These are phyloP conservation scores for Lepraria neglecta DNA, from an alignment of 495 filamentous ascomycete species.

Conservation along the genomic window DNA sequence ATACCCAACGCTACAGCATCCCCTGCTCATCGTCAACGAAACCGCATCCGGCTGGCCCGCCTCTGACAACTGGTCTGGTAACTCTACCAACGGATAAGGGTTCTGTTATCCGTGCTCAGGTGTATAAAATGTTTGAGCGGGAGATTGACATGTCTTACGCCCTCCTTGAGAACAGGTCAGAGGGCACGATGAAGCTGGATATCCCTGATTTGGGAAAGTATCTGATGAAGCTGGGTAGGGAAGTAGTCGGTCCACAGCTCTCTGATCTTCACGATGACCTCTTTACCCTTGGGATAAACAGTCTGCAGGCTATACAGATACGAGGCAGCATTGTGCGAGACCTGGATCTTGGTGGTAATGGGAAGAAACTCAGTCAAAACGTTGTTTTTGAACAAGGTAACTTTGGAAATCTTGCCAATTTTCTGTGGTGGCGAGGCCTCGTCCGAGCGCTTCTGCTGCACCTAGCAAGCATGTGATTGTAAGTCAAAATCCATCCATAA, in stretches of 20 bases:
- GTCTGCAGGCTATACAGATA: constrained; percentile 53
- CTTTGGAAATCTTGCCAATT: constrained; percentile 43
- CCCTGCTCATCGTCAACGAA: constrained; percentile 37
- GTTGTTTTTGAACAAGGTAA: constrained; percentile 48
- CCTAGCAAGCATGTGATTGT: neutral
- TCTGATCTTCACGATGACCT: constrained; percentile 41
- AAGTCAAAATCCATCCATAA: neutral
- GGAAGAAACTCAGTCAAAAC: constrained; percentile 36
- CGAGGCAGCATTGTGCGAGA: constrained; percentile 43
- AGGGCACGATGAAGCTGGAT: constrained; percentile 34
- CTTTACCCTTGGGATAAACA: constrained; percentile 51
- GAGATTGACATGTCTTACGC: neutral
- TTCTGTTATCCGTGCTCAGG: constrained; percentile 44
- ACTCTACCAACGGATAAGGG: constrained; percentile 44
- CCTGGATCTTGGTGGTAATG: constrained; percentile 35
- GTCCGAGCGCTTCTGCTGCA: constrained; percentile 17
- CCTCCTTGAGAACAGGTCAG: neutral
- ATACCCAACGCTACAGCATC: constrained; percentile 34
- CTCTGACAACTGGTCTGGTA: constrained; percentile 35
- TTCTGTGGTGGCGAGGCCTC: constrained; percentile 28
- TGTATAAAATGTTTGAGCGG: neutral
- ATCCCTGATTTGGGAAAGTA: constrained; percentile 36
- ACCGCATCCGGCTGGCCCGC: constrained; percentile 34
- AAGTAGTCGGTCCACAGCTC: constrained; percentile 38
- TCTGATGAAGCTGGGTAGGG: constrained; percentile 32